A percentile compares a stretch with the other conserved stretches of the same genome.
Conservation (phyloP, 2,329 filamentous ascomycete species). For the Scedosporium boydii region DNA sequence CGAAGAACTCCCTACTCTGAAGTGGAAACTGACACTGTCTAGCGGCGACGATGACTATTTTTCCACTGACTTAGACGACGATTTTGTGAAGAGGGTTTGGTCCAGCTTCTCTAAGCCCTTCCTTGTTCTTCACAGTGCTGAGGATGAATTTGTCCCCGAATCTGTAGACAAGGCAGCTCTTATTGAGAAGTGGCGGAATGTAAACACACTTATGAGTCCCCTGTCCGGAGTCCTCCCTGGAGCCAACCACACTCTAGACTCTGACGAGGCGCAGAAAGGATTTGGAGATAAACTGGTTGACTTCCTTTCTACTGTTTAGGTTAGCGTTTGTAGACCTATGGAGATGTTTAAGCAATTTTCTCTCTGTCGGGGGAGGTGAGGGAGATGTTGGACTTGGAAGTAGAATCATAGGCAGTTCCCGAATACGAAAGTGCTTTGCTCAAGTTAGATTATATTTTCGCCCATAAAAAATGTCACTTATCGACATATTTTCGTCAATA, state of each 20-base stretch:
- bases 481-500: no score
- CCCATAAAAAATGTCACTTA: no score
- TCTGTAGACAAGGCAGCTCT: conserved; percentile 47
- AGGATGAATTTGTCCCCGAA: conserved; percentile 56
- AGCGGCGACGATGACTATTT: conserved; percentile 81
- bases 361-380: no score
- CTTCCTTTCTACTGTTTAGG: conserved; percentile 28
- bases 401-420: no score
- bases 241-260: conserved; percentile 40
- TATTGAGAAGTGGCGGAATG: conserved; percentile 45
- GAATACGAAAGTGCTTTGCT: no score
- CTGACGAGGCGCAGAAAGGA: conserved; percentile 37
- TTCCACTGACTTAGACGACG: conserved; percentile 60
- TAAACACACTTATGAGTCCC: conserved; percentile 35
- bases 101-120: conserved; percentile 49
- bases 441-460: no score
- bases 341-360: background rate
- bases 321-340: background rate
- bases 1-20: background rate
- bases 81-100: conserved; percentile 55
- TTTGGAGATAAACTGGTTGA: conserved; percentile 34
- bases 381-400: no score
- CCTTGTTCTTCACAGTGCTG: conserved; percentile 54
- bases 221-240: conserved; percentile 44
- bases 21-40: background rate